Conservation (phyloP, 78 protist species). For the Dictyostelium intermedium region DNA sequence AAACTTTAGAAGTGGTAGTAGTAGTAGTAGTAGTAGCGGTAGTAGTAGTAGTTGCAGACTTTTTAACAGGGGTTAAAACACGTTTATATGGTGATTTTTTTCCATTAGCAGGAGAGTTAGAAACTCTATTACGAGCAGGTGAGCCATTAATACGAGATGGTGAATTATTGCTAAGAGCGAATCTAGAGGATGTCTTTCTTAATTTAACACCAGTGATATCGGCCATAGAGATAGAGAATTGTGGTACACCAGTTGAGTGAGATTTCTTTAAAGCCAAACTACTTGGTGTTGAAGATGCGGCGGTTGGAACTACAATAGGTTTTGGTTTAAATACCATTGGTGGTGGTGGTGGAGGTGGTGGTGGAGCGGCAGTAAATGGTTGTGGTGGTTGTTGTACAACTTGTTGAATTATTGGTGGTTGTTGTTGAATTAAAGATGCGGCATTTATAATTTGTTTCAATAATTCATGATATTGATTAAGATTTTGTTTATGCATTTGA, state of each 20-base stretch:
- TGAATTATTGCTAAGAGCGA: background rate
- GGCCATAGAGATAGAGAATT: constrained; percentile 46
- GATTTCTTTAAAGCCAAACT: background rate
- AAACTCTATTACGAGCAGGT: background rate
- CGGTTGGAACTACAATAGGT: background rate
- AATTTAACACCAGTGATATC: constrained; percentile 54
- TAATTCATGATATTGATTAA: constrained; percentile 57
- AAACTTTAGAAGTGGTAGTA: background rate
- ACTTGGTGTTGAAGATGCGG: background rate
- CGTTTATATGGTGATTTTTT: background rate
- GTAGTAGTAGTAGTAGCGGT: background rate
- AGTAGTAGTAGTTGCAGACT: background rate
- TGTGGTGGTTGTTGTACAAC: background rate
- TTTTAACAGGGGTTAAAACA: background rate
- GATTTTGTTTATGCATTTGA: constrained; percentile 21
- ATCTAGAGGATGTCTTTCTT: constrained; percentile 34
- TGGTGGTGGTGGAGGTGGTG: constrained; percentile 51
- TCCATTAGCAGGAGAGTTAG: background rate
- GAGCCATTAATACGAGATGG: background rate
- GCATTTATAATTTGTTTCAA: constrained; percentile 62
- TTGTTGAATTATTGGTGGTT: background rate
- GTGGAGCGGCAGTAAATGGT: constrained; percentile 24
- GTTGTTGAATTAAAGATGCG: constrained; percentile 6
- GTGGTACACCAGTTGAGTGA: background rate
- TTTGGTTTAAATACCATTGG: background rate